Conservation (phyloP, 306 rosid species). For the Lotus japonicus region DNA sequence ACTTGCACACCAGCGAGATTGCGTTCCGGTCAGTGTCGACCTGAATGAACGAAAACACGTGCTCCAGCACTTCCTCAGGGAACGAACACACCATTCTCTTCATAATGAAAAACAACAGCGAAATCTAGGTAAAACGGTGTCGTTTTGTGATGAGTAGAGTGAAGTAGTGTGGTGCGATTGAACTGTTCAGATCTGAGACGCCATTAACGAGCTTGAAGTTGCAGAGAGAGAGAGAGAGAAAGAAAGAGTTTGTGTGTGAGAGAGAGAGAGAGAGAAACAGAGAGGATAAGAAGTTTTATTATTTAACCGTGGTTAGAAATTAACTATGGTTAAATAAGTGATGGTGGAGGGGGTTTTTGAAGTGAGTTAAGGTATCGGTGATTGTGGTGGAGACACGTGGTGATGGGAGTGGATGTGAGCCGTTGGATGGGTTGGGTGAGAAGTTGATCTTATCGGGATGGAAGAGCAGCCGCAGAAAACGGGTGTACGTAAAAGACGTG, state of each 20-base stretch:
- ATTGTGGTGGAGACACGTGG: conserved; percentile 44
- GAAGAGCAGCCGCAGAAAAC: conserved; percentile 61
- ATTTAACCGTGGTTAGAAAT: conserved; percentile 36
- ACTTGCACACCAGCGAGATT: conserved; percentile 74
- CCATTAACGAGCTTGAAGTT: conserved; percentile 36
- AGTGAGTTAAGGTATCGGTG: background rate
- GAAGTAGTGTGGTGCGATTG: background rate
- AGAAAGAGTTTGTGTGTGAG: background rate
- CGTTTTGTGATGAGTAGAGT: background rate
- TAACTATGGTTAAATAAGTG: conserved; percentile 63
- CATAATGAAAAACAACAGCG: conserved; percentile 18
- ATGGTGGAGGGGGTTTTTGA: background rate
- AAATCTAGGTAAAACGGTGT: conserved; percentile 18
- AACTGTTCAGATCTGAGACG: conserved; percentile 66
- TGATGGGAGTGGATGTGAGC: background rate
- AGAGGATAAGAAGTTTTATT: conserved; percentile 54
- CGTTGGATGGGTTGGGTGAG: conserved; percentile 34
- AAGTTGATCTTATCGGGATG: conserved; percentile 61
- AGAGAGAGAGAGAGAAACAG: background rate
- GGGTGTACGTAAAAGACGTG: conserved; percentile 44
- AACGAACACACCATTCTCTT: conserved; percentile 52
- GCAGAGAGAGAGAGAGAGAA: background rate
- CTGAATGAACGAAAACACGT: conserved; percentile 72
- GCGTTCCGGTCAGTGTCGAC: conserved; percentile 66
- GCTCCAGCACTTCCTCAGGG: conserved; percentile 88